Evolutionary conservation across 2,329 filamentous ascomycete species (phyloP).

Genomic region (Pleurostoma richardsiae): DNA sequence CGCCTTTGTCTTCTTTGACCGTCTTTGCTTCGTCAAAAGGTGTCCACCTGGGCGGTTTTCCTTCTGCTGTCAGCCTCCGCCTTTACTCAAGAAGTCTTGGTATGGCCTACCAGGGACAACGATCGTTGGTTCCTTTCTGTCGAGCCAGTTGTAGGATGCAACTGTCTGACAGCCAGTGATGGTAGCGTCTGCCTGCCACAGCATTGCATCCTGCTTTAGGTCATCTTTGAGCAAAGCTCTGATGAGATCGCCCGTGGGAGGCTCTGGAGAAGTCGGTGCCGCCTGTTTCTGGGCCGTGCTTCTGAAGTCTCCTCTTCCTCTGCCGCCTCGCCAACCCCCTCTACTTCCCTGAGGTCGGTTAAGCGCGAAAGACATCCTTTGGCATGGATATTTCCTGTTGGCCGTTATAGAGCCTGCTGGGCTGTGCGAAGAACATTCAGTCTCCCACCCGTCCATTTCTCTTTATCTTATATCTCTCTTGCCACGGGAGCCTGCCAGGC

Average conservation of each 20-base stretch:
- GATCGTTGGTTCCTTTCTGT: constrained; percentile 17
- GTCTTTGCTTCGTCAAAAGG: constrained; percentile 25
- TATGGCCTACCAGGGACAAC: constrained; percentile 24
- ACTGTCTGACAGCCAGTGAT: constrained; percentile 18
- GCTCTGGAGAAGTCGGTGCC: constrained; percentile 3
- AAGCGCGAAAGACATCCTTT: no score
- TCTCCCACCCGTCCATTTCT: no score
- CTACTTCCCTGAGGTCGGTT: neutral
- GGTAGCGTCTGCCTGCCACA: constrained; percentile 8
- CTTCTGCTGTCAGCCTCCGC: constrained; percentile 20
- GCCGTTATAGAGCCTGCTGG: no score
- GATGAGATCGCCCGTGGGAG: constrained; percentile 14
- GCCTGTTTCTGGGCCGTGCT: no score
- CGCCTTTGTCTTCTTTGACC: constrained; percentile 38
- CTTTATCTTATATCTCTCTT: no score
- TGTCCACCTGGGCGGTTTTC: constrained; percentile 45
- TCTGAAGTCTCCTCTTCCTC: neutral
- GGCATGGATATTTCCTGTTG: no score
- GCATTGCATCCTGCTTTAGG: constrained; percentile 9
- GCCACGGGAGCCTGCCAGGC: no score
- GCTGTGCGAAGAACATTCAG: no score
- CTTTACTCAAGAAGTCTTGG: neutral
- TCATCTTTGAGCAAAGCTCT: constrained; percentile 6
- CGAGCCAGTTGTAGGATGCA: constrained; percentile 31
- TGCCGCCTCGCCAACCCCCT: neutral